These are phyloP conservation scores for Pichia sp. DNA, from an alignment of 1,139 yeast species.

Conservation along the genomic window DNA sequence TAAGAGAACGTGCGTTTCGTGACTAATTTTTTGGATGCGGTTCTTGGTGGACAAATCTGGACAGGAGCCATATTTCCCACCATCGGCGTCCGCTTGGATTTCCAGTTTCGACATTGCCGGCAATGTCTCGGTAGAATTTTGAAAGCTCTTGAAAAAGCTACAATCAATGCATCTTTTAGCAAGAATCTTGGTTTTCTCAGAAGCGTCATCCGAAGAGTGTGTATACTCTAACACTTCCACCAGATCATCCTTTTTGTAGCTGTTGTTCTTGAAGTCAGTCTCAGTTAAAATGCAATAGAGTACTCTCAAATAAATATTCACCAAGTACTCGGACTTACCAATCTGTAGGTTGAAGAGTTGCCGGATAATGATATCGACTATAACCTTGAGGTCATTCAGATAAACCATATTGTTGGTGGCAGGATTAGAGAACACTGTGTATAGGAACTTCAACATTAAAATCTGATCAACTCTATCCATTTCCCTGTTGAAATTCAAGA, in stretches of 20 bases:
- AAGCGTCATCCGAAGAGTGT: constrained; percentile 28
- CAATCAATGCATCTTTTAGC: constrained; percentile 61
- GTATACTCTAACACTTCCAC: constrained; percentile 48
- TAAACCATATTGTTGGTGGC: constrained; percentile 62
- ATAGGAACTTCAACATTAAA: constrained; percentile 72
- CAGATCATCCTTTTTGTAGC: constrained; percentile 58
- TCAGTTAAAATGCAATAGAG: constrained; percentile 65
- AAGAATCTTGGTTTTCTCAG: constrained; percentile 48
- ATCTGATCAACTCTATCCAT: constrained; percentile 69
- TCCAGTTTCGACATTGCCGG: neutral
- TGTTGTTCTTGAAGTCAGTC: constrained; percentile 54
- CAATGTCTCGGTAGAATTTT: neutral
- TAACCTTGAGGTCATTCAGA: constrained; percentile 77
- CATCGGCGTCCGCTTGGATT: neutral
- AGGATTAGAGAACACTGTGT: constrained; percentile 66
- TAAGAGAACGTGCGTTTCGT: neutral
- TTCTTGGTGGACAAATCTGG: neutral
- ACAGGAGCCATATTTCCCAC: neutral
- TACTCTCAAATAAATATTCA: constrained; percentile 74
- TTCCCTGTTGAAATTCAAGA: constrained; percentile 71
- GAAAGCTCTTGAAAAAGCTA: constrained; percentile 45
- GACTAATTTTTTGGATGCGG: neutral
- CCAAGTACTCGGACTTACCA: constrained; percentile 55
- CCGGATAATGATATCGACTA: constrained; percentile 79
- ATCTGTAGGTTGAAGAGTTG: constrained; percentile 64